Conservation (phyloP, 495 filamentous ascomycete species). For the Penicillium antarcticum region DNA sequence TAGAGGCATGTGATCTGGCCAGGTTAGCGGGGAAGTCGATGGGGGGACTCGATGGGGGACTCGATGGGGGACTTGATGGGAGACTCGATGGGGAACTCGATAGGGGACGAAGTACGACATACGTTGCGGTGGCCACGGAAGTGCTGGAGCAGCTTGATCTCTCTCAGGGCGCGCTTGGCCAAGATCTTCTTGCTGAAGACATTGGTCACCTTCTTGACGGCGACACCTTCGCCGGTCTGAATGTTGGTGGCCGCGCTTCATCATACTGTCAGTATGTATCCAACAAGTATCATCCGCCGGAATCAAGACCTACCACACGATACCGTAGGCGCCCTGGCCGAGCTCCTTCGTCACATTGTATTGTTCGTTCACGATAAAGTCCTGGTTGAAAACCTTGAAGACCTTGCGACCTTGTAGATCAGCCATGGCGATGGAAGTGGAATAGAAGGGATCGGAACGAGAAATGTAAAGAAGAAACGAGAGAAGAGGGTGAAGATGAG, state of each 20-base stretch:
- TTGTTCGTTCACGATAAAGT: slow-evolving; percentile 96
- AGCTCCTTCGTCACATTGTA: slow-evolving; percentile 99
- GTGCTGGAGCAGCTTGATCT: slow-evolving; percentile 98
- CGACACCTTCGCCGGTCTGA: slow-evolving; percentile 90
- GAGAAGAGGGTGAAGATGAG: not conserved
- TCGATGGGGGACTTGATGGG: not conserved
- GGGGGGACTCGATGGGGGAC: not conserved
- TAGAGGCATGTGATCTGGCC: slow-evolving; percentile 94
- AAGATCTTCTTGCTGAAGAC: slow-evolving; percentile 99
- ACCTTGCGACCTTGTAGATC: slow-evolving; percentile 85
- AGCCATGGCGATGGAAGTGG: slow-evolving; percentile 49
- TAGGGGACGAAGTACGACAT: slow-evolving; percentile 20
- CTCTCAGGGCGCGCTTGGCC: slow-evolving; percentile 92
- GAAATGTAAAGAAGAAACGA: slow-evolving; percentile 1
- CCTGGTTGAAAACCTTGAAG: slow-evolving; percentile 99
- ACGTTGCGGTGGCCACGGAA: slow-evolving; percentile 87
- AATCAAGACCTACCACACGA: slow-evolving; percentile 76
- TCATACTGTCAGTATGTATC: slow-evolving; percentile 8
- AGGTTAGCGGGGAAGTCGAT: slow-evolving; percentile 23
- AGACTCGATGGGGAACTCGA: not conserved
- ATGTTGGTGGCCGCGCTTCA: slow-evolving; percentile 86
- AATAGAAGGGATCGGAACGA: not conserved
- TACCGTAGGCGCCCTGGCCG: slow-evolving; percentile 96
- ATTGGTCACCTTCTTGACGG: slow-evolving; percentile 99
- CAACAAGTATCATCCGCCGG: not conserved